Conservation (phyloP, 2,329 filamentous ascomycete genomes). For the Colletotrichum sansevieriae region DNA sequence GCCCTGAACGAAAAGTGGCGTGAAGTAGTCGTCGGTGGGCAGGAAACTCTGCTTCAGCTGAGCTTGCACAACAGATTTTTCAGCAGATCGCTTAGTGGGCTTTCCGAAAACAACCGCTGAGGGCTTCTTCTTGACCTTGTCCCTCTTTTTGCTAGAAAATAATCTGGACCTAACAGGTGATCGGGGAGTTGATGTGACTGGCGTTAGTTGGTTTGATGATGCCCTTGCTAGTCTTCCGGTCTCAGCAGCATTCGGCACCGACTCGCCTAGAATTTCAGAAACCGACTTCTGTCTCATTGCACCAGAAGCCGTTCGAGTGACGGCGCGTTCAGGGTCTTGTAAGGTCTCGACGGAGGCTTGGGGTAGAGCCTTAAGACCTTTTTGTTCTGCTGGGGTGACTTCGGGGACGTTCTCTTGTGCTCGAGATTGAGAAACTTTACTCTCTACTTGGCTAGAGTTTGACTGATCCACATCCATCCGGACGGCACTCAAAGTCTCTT, state of each 20-base stretch:
- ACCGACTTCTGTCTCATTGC: slow-evolving; percentile 79
- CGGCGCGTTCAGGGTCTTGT: slow-evolving; percentile 64
- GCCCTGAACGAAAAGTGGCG: slow-evolving; percentile 71
- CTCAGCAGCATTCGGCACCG: slow-evolving; percentile 53
- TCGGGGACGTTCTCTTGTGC: slow-evolving; percentile 14
- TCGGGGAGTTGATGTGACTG: slow-evolving; percentile 58
- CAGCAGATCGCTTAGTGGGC: slow-evolving; percentile 63
- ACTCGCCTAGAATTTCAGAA: slow-evolving; percentile 76
- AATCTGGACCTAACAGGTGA: slow-evolving; percentile 53
- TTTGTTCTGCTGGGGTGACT: not conserved
- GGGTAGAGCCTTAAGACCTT: slow-evolving; percentile 40
- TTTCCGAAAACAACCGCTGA: slow-evolving; percentile 86
- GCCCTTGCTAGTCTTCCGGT: slow-evolving; percentile 48
- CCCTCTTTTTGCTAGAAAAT: slow-evolving; percentile 59
- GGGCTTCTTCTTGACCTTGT: slow-evolving; percentile 73
- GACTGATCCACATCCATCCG: slow-evolving; percentile 52
- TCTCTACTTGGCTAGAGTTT: slow-evolving; percentile 42
- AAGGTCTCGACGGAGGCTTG: slow-evolving; percentile 44
- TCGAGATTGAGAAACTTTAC: slow-evolving; percentile 17
- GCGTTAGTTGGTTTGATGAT: slow-evolving; percentile 54
- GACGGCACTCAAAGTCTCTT: slow-evolving; percentile 48
- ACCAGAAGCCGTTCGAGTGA: slow-evolving; percentile 77
- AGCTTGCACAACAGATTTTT: slow-evolving; percentile 59
- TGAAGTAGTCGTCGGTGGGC: slow-evolving; percentile 73
- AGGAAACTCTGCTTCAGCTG: slow-evolving; percentile 58